Evolutionary conservation across 495 filamentous ascomycete genomes (phyloP), one percentile per base, ranked within the genome.

Genomic region (Viridothelium virens): DNA sequence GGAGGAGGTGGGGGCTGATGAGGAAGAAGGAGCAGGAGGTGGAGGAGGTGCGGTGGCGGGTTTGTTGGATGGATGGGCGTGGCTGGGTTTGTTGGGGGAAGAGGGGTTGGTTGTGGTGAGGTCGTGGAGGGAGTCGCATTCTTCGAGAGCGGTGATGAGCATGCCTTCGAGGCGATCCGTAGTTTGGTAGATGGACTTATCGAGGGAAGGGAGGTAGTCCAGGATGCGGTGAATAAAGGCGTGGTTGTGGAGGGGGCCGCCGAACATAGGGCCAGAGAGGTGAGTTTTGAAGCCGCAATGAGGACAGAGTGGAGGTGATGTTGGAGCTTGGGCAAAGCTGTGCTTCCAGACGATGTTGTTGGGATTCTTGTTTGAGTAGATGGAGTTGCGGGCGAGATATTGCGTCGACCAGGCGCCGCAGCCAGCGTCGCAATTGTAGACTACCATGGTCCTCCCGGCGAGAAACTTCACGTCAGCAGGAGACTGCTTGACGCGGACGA

Each of bases 251-350:
- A 98, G 78, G 10, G 88, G 90, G 2, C 94, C 94, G 61, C 83
- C 93, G 81, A 91, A 98, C 92, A 98, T 96, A 0, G 94, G 94
- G 0, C 94, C 94, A 1, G 85, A 86, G 18, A 97, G 76, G 63
- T 79, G 94, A 71, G 89, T 95, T 66, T 89, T 92, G 67, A 84
- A 86, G 7, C 87, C 90, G 71, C 94, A 98, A 75, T 97, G 91
- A 34, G 86, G 82, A 73, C 94, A 98, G 14, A 78, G 68, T 4
- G 78, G 77, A 38, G 79, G 78, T 10, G 83, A 75, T 0, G 82
- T 81, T 0, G 95, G 91, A 2, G 80, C 92, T 68, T 86, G 79
- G 2, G 87, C 83, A 31, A 91, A 81, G 0, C 80, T 80, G 70
- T 91, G 88, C 74, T 96, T 95, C 74, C 89, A 89, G 61, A 87